Percentiles rank a stretch among this genome's conserved stretches.
These are phyloP conservation scores for Echites panduratus DNA, from an alignment of 257 asterid genomes.

Conservation along the genomic window DNA sequence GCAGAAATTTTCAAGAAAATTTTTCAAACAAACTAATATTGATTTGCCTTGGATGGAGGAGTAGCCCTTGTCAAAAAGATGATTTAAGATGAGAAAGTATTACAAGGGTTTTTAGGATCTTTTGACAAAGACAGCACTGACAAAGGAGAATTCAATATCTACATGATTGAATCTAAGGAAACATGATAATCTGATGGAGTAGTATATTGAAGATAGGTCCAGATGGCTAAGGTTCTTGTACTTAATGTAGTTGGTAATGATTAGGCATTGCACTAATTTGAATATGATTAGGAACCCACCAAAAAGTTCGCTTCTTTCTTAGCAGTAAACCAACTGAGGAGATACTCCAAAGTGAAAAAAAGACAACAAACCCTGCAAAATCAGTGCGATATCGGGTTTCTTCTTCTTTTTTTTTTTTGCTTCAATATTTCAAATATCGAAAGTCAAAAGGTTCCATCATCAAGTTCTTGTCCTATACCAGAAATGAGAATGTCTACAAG, in stretches of 20 bases:
- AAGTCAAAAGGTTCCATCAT: slow-evolving; percentile 25
- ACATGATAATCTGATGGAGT: slow-evolving; percentile 2
- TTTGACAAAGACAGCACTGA: slow-evolving; percentile 28
- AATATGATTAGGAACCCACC: slow-evolving; percentile 26
- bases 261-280: slow-evolving; percentile 37
- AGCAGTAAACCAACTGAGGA: slow-evolving; percentile 12
- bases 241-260: slow-evolving; percentile 35
- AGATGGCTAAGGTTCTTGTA: slow-evolving; percentile 14
- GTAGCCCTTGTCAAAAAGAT: background rate
- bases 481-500: background rate
- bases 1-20: slow-evolving; percentile 6
- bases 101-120: slow-evolving; percentile 5
- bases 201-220: slow-evolving; percentile 12
- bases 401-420: background rate
- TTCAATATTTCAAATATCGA: background rate
- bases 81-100: background rate
- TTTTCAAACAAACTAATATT: background rate
- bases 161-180: slow-evolving; percentile 11
- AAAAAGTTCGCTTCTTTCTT: slow-evolving; percentile 4
- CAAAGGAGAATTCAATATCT: slow-evolving; percentile 13
- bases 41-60: background rate
- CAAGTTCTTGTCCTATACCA: slow-evolving; percentile 9
- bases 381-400: too few relatives aligned
- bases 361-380: slow-evolving; percentile 1
- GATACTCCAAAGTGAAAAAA: background rate